Percentiles rank a stretch among this genome's conserved stretches.
Conservation (phyloP, 305 asterid genomes). For the Rubia peregrina region DNA sequence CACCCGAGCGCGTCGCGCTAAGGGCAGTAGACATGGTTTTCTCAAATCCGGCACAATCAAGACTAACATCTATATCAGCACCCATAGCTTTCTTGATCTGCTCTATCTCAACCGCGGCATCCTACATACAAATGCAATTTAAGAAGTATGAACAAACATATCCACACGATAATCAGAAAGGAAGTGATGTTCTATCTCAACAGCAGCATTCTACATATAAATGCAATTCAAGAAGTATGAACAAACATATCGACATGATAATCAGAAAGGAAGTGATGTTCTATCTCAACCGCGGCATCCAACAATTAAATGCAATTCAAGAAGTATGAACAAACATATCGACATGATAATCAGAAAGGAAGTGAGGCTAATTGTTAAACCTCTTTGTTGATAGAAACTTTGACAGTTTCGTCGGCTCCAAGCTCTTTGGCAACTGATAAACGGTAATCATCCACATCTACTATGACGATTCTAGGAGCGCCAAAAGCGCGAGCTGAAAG, state of each 20-base stretch:
- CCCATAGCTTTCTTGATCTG: constrained; percentile 66
- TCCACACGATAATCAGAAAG: background rate
- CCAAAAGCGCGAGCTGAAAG: constrained; percentile 91
- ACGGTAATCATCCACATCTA: constrained; percentile 73
- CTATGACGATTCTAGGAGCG: constrained; percentile 65
- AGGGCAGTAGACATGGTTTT: constrained; percentile 84
- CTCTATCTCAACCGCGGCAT: constrained; percentile 50
- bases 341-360: background rate
- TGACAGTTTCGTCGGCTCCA: constrained; percentile 66
- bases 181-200: constrained; percentile 35
- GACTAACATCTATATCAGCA: constrained; percentile 38
- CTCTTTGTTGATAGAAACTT: constrained; percentile 51
- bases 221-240: constrained; percentile 3
- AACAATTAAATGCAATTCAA: background rate
- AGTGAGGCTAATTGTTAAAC: constrained; percentile 19
- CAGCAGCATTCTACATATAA: constrained; percentile 35
- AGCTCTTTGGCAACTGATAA: constrained; percentile 72
- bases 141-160: constrained; percentile 8
- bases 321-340: constrained; percentile 6
- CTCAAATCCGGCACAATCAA: constrained; percentile 78
- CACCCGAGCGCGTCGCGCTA: constrained; percentile 63
- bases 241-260: background rate
- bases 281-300: constrained; percentile 61
- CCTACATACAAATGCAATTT: constrained; percentile 22
- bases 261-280: constrained; percentile 5